phyloP scores from a whole-genome alignment of 768 basidiomycete species.

The Mycena capillaripes region DNA sequence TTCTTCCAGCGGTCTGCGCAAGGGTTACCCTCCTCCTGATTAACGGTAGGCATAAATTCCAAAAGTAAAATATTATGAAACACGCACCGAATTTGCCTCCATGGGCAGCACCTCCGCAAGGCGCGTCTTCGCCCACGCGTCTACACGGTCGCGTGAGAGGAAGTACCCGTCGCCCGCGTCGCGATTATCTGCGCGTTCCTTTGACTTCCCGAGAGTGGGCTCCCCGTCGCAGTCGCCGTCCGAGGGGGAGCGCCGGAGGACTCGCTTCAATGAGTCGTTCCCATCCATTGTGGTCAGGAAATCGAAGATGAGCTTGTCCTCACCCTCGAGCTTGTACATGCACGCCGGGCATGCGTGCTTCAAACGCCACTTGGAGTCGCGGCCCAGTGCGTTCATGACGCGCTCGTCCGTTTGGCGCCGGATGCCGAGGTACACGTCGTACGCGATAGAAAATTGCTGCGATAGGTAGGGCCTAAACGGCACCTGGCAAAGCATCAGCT shows the following conservation, averaged over 20 bases:
- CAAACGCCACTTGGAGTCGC: conserved; percentile 39
- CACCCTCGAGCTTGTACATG: conserved; percentile 41
- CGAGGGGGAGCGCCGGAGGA: background rate
- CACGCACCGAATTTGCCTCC: background rate
- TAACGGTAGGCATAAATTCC: background rate
- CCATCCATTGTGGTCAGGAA: conserved; percentile 43
- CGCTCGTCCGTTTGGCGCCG: conserved; percentile 17
- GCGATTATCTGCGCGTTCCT: conserved; percentile 15
- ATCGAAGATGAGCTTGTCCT: conserved; percentile 29
- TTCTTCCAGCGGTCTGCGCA: conserved; percentile 36
- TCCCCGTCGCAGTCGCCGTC: background rate
- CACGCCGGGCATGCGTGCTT: conserved; percentile 45
- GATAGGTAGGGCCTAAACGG: conserved; percentile 26
- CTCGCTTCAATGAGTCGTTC: conserved; percentile 41
- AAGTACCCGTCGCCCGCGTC: conserved; percentile 21
- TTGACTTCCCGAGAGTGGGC: background rate
- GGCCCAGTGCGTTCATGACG: conserved; percentile 33
- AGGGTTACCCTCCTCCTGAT: conserved; percentile 19
- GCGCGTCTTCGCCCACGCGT: conserved; percentile 15
- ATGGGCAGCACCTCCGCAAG: background rate
- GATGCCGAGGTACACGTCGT: conserved; percentile 39
- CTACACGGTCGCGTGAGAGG: conserved; percentile 30
- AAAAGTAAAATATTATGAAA: background rate
- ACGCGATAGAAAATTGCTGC: conserved; percentile 36
- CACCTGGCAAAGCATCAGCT: background rate